Evolutionary conservation across 441 rosid genomes (phyloP).

Genomic region (Populus hybrid): DNA sequence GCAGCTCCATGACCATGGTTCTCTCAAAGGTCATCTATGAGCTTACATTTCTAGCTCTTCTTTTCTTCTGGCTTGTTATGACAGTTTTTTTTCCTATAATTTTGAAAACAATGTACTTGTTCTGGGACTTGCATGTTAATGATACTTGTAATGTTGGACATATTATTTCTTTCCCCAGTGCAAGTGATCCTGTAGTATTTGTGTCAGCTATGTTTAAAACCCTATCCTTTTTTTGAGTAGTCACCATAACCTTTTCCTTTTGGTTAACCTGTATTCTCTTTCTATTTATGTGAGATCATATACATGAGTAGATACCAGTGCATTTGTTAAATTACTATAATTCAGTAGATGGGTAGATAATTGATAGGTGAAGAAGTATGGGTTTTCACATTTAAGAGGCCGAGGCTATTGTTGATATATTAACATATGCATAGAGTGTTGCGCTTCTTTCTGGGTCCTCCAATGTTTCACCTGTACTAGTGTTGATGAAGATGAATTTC

Average conservation of each 20-base stretch:
- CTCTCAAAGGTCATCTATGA: slow-evolving; percentile 74
- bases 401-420: not conserved
- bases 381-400: not conserved
- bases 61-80: not conserved
- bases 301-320: not conserved
- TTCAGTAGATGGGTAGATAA: not conserved
- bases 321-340: not conserved
- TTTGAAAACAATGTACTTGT: not conserved
- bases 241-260: not conserved
- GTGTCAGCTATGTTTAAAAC: not conserved
- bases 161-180: not conserved
- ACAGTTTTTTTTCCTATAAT: not conserved
- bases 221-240: not conserved
- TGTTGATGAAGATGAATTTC: not conserved
- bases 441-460: not conserved
- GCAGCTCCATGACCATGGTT: slow-evolving; percentile 59
- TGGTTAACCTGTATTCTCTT: not conserved
- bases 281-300: not conserved
- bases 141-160: not conserved
- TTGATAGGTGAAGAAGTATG: not conserved
- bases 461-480: not conserved
- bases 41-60: not conserved
- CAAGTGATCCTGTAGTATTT: not conserved
- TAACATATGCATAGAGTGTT: not conserved
- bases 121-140: not conserved